phyloP scores from a whole-genome alignment of 2,329 filamentous ascomycete genomes.

The Cucurbitaria berberidis region DNA sequence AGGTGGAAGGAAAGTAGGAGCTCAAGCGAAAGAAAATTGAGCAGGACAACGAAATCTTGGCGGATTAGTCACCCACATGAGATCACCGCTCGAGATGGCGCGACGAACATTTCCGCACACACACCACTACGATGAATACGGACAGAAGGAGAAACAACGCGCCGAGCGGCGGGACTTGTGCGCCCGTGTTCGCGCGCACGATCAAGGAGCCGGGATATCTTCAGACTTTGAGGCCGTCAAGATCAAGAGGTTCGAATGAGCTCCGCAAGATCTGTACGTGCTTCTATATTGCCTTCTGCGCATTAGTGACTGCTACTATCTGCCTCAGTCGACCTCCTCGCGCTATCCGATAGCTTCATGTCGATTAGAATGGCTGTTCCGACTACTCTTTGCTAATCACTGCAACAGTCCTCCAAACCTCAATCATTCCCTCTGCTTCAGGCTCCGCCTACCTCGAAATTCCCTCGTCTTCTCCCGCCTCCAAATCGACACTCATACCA shows the following conservation, averaged over 20 bases:
- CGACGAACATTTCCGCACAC: slow-evolving; percentile 10
- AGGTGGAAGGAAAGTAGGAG: slow-evolving; percentile 26
- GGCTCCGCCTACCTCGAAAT: slow-evolving; percentile 86
- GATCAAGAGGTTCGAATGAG: slow-evolving; percentile 69
- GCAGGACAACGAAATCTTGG: slow-evolving; percentile 38
- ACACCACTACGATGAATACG: slow-evolving; percentile 32
- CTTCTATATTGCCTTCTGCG: background rate
- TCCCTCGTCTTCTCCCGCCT: slow-evolving; percentile 54
- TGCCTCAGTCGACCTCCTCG: background rate
- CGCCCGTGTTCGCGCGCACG: slow-evolving; percentile 71
- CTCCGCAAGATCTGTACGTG: slow-evolving; percentile 85
- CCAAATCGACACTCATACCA: slow-evolving; percentile 56
- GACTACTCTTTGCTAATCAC: slow-evolving; percentile 15
- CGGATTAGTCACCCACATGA: slow-evolving; percentile 35
- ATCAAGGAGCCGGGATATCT: slow-evolving; percentile 55
- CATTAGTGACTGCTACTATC: background rate
- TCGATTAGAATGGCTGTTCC: too few species aligned
- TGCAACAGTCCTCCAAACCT: slow-evolving; percentile 83
- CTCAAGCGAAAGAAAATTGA: slow-evolving; percentile 35
- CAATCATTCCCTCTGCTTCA: slow-evolving; percentile 88
- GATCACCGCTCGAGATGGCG: slow-evolving; percentile 12
- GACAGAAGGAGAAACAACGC: slow-evolving; percentile 92
- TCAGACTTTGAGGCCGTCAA: slow-evolving; percentile 56
- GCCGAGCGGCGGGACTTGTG: slow-evolving; percentile 75
- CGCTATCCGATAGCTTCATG: background rate